Base-by-base conservation (phyloP, 2,329 filamentous ascomycete species). In the Metarhizium humberi region DNA sequence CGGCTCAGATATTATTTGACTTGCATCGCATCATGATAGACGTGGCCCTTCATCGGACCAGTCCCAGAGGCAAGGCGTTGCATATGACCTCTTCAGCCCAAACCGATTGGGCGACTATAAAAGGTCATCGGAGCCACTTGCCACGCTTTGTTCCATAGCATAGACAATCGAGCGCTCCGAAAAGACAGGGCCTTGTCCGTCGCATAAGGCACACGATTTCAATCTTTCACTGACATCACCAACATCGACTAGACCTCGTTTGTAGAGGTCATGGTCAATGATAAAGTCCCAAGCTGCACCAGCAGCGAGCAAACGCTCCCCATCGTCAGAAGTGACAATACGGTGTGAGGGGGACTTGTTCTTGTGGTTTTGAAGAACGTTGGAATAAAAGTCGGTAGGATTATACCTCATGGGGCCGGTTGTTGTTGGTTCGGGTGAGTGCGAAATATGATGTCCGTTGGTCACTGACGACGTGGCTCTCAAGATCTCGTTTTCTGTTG, bases 401-500 rank as follows among this genome's bases (percentile, higher is more conserved):
- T 79, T 84, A 68, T 85, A 92, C 43, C 74, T 76, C 79, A 90
- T 79, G 0, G 87, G 87, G 0, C 87, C 88, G 0, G 84, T 84
- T 4, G 80, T 78, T 10, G 74, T 72, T 13, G 78, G 75, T 59
- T 75, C 70, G 61, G 73, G 68, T 8, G 74, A 74, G 59, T 75
- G 69, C 40, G 75, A 70, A 66, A 66, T 63, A 60, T 60, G 63
- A 58, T 62, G 59, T 58, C 59, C 59, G 64, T 67, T 59, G 51
- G 55, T 59, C 61, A 75, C 64, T 30, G 66, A 75, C 6, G 86
- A 85, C 1, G 90, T 95, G 6, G 90, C 90, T 50, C 90, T 87
- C 40, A 97, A 76, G 54, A 96, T 92, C 71, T 96, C 89, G 69
- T 96, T 96, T 69, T 97, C 92, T 8, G 90, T 96, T 58, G 84